These are phyloP conservation scores for Teratosphaeria destructans DNA, from an alignment of 2,329 filamentous ascomycete species.

Conservation along the genomic window DNA sequence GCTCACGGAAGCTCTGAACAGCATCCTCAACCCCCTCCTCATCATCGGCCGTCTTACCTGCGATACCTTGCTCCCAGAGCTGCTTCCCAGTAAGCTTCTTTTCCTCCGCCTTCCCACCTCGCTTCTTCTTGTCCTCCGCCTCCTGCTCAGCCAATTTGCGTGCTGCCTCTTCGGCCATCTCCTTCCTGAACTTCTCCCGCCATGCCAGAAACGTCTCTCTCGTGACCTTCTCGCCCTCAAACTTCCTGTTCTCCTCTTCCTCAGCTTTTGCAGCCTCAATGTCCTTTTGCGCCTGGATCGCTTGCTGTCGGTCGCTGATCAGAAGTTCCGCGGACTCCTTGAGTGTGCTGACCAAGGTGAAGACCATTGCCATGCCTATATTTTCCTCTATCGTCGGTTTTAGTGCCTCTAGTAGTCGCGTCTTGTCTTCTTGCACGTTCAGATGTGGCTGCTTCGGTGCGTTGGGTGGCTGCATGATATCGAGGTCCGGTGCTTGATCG, in stretches of 20 bases:
- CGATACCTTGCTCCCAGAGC: constrained; percentile 40
- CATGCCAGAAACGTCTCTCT: constrained; percentile 74
- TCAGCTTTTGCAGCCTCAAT: constrained; percentile 54
- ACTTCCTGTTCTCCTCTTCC: constrained; percentile 91
- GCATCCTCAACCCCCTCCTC: constrained; percentile 53
- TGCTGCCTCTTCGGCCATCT: constrained; percentile 65
- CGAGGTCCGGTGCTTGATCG: constrained; percentile 72
- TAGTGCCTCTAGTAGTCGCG: constrained; percentile 59
- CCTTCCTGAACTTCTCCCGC: constrained; percentile 65
- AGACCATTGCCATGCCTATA: constrained; percentile 94
- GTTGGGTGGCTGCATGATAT: constrained; percentile 65
- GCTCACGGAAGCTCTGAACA: constrained; percentile 55
- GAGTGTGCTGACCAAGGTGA: constrained; percentile 74
- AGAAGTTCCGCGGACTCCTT: constrained; percentile 88
- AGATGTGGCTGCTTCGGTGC: constrained; percentile 60
- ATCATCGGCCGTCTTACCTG: constrained; percentile 55
- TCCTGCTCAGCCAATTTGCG: constrained; percentile 53
- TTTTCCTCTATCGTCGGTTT: constrained; percentile 77
- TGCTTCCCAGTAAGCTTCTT: constrained; percentile 60
- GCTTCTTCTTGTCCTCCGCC: constrained; percentile 52
- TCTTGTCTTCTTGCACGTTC: constrained; percentile 70
- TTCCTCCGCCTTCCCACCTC: constrained; percentile 55
- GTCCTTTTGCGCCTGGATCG: constrained; percentile 44
- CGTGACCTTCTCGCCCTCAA: constrained; percentile 84
- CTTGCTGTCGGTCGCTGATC: constrained; percentile 61